Percentiles rank a stretch among this genome's conserved stretches.
Evolutionary conservation across 257 asterid genomes (phyloP).

Genomic region (Jasminum sambac): DNA sequence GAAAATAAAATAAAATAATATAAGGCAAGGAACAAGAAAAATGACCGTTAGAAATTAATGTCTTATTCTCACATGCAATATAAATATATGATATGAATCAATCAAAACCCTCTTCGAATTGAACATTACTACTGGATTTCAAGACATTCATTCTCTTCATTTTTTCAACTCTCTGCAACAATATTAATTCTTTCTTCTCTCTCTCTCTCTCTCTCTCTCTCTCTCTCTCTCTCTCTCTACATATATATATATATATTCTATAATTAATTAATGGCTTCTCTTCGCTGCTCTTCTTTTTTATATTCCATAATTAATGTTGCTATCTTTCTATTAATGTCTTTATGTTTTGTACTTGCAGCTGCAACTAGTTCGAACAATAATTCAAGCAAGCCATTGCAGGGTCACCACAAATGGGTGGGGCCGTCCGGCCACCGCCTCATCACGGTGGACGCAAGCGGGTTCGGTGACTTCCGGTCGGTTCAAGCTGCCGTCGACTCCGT

Average conservation of each 20-base stretch:
- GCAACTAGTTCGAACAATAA: slow-evolving; percentile 7
- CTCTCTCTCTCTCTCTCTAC: too few relatives aligned
- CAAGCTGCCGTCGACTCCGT: slow-evolving; percentile 79
- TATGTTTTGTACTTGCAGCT: not conserved
- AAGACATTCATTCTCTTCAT: slow-evolving; percentile 16
- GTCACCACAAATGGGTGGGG: slow-evolving; percentile 56
- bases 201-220: too few relatives aligned
- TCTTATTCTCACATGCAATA: slow-evolving; percentile 12
- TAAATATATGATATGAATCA: slow-evolving; percentile 7
- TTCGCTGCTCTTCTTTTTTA: slow-evolving; percentile 4
- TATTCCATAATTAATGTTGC: not conserved
- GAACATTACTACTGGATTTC: not conserved
- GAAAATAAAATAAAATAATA: not conserved
- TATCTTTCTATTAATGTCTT: slow-evolving; percentile 16
- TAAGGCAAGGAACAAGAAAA: slow-evolving; percentile 36
- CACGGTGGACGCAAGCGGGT: slow-evolving; percentile 65
- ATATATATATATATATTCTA: too few relatives aligned
- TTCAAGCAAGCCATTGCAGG: slow-evolving; percentile 15
- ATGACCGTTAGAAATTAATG: slow-evolving; percentile 60
- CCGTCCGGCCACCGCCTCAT: slow-evolving; percentile 73
- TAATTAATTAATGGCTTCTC: slow-evolving; percentile 24
- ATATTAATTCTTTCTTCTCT: not conserved
- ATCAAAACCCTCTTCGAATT: slow-evolving; percentile 23
- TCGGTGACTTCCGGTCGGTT: slow-evolving; percentile 61
- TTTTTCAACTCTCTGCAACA: slow-evolving; percentile 11